Conservation (phyloP, 768 basidiomycete genomes). For the Wakefieldia striispora region DNA sequence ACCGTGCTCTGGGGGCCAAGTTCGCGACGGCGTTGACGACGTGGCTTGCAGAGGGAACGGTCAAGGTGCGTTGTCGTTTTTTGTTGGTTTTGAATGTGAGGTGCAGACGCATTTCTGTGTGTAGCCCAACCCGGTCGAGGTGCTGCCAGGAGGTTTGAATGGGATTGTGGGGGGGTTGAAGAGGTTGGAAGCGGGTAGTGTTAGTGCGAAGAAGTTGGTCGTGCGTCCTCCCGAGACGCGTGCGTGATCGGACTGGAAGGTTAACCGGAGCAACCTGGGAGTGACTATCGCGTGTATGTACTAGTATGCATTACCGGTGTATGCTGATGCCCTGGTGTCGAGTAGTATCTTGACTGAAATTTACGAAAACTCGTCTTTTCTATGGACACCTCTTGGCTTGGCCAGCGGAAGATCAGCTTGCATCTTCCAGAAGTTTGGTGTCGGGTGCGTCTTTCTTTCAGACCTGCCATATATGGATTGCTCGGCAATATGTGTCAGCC, state of each 20-base stretch:
- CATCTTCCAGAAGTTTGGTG: too few species aligned
- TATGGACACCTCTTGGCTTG: too few species aligned
- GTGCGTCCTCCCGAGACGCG: conserved; percentile 20
- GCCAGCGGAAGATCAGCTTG: too few species aligned
- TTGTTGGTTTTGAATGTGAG: too few species aligned
- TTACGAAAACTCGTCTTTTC: too few species aligned
- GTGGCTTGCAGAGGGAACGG: conserved; percentile 17
- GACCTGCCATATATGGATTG: neutral
- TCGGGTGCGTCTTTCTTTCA: too few species aligned
- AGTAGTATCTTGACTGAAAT: too few species aligned
- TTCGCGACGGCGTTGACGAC: conserved; percentile 15
- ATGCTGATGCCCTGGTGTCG: too few species aligned
- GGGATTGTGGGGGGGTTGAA: conserved; percentile 33
- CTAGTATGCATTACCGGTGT: too few species aligned
- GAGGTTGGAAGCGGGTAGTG: conserved; percentile 23
- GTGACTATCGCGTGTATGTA: too few species aligned
- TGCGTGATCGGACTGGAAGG: neutral
- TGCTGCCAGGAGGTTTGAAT: conserved; percentile 36
- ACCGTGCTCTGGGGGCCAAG: conserved; percentile 8
- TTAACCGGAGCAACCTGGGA: too few species aligned
- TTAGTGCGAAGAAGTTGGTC: conserved; percentile 42
- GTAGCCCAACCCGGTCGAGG: conserved; percentile 38
- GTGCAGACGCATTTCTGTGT: neutral
- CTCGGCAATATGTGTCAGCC: neutral
- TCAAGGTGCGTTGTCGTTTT: conserved; percentile 13